Base-by-base conservation (phyloP, 2,329 filamentous ascomycete genomes). In the Alternaria ventricosa region DNA sequence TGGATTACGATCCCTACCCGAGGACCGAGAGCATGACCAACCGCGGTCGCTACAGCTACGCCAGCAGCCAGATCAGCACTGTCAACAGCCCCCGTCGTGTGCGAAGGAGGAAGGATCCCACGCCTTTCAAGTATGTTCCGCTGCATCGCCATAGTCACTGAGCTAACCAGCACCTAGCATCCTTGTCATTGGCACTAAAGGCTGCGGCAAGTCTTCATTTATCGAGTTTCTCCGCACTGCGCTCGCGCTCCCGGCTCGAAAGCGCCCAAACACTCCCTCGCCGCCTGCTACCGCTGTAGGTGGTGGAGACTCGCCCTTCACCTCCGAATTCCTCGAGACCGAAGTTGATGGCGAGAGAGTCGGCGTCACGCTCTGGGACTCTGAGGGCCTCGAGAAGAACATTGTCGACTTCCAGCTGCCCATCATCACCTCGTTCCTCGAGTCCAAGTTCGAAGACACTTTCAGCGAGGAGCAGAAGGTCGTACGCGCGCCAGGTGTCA, bases 381-480 rank as follows among this genome's bases (percentile, higher is more conserved):
- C 96, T 1, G 91, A 96, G 74, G 96, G 96, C 1, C 83, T 99
- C 59, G 95, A 99, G 82, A 97, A 95, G 86, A 96, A 93, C 74
- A 88, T 98, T 36, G 94, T 97, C 55, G 96, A 98, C 79, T 87
- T 98, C 69, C 96, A 99, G 81, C 85, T 99, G 69, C 89, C 94
- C 65, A 93, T 97, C 78, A 94, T 98, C 85, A 90, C 92, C 33
- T 87, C 91, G 9, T 99, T 99, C 82, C 85, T 99, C 63, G 96
- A 99, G 84, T 95, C 92, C 84, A 98, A 98, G 81, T 99, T 99
- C 72, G 95, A 99, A 79, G 96, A 99, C 76, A 98, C 96, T 0
- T 97, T 99, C 78, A 89, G 89, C 53, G 96, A 99, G 82, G 96
- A 99, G 84, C 97, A 97, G 87, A 98, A 97, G 84, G 94, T 99